These are phyloP conservation scores for Tricladium varicosporioides DNA, from an alignment of 2,329 filamentous ascomycete species.

Conservation along the genomic window DNA sequence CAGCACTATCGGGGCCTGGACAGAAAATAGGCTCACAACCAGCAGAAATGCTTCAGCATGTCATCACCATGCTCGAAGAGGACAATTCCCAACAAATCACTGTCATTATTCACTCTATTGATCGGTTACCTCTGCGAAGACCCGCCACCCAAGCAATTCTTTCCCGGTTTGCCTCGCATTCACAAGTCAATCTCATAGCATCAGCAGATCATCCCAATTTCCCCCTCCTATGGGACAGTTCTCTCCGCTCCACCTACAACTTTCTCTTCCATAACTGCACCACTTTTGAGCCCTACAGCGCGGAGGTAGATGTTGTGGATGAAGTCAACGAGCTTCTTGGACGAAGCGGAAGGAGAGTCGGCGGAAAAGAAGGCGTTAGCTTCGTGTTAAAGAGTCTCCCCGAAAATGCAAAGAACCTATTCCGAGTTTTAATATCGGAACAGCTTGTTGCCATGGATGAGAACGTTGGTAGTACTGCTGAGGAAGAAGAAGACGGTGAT, in stretches of 20 bases:
- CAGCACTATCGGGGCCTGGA: constrained; percentile 50
- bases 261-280: constrained; percentile 94
- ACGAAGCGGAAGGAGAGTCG: constrained; percentile 73
- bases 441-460: constrained; percentile 69
- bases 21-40: constrained; percentile 50
- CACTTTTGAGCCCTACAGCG: constrained; percentile 73
- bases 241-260: constrained; percentile 76
- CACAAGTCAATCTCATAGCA: constrained; percentile 68
- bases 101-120: constrained; percentile 82
- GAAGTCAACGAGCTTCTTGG: constrained; percentile 86
- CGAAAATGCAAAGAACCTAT: constrained; percentile 87
- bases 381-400: constrained; percentile 89
- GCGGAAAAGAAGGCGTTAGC: constrained; percentile 85
- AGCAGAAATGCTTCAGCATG: constrained; percentile 62
- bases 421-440: constrained; percentile 80
- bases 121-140: constrained; percentile 74
- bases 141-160: constrained; percentile 68
- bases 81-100: constrained; percentile 51
- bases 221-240: constrained; percentile 83
- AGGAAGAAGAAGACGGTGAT: constrained; percentile 48
- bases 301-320: constrained; percentile 82
- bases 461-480: constrained; percentile 45
- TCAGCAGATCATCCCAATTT: constrained; percentile 89
- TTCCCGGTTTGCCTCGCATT: constrained; percentile 72
- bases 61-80: constrained; percentile 60